Evolutionary conservation across 495 filamentous ascomycete genomes (phyloP), one percentile per base, ranked within the genome.

Genomic region (Filosporella fistucella): DNA sequence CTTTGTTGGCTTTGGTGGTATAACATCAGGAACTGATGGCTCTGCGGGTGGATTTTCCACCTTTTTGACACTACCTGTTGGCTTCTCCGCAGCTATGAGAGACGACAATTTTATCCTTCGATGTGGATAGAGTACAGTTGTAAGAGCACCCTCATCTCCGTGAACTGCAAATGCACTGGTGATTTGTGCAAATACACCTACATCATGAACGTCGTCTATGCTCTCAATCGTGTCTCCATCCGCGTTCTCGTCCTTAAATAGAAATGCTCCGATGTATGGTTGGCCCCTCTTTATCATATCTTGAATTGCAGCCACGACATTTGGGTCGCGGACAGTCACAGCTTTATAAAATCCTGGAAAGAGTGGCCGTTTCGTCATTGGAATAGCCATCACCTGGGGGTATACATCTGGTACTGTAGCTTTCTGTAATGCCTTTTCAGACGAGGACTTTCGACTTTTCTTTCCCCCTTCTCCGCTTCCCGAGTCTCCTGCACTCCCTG

Each of bases 311-410:
- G 78, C 75, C 24, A 87, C 81, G 18, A 99, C 94, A 54, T 89
- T 85, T 4, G 82, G 86, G 62, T 99, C 88, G 52, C 85, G 84
- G 43, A 99, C 90, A 4, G 93, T 97, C 49, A 99, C 87, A 2
- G 94, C 91, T 63, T 99, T 99, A 69, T 99, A 99, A 68, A 96
- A 99, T 0, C 94, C 94, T 0, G 94, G 94, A 66, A 96, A 99
- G 2, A 99, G 68, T 20, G 93, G 94, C 37, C 94, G 79, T 68
- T 93, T 91, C 4, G 88, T 85, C 56, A 99, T 96, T n/a, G 94
- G 93, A 45, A 99, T 91, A 1, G 94, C 94, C 85, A 99, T 90
- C 39, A 99, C 90, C 60, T 97, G 91, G 17, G 94, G 93, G 63
- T 99, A 99, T 29, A 96, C 82, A 39, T 96, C 94, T 17, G 94